A percentile compares a stretch with the other conserved stretches of the same genome.
These are phyloP conservation scores for Candolleomyces aberdarensis DNA, from an alignment of 768 basidiomycete genomes.

Conservation along the genomic window DNA sequence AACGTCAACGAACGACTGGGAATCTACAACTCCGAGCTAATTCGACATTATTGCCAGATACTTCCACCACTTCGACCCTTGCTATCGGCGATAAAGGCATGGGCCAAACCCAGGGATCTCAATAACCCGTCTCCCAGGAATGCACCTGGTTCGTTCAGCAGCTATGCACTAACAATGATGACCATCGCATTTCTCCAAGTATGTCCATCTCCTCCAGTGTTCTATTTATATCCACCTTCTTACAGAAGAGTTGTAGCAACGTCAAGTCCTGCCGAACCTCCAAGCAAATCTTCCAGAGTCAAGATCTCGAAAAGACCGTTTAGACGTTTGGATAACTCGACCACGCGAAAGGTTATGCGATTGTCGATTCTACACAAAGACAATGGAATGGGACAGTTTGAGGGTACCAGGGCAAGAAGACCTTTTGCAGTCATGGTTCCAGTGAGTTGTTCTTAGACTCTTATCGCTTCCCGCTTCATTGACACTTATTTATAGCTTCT, in stretches of 20 bases:
- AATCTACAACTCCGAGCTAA: constrained; percentile 44
- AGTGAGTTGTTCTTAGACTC: constrained; percentile 24
- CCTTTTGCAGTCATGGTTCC: constrained; percentile 37
- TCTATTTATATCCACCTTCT: not conserved
- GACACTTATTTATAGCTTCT: constrained; percentile 36
- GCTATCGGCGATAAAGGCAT: constrained; percentile 49
- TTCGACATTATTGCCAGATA: constrained; percentile 48
- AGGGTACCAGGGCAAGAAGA: not conserved
- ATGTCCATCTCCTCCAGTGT: constrained; percentile 8
- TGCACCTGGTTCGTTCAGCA: constrained; percentile 46
- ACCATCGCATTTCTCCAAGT: constrained; percentile 60
- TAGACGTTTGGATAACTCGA: constrained; percentile 5
- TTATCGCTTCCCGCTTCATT: not conserved
- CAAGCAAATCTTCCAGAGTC: constrained; percentile 35
- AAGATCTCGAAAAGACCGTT: not conserved
- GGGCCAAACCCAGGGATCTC: constrained; percentile 53
- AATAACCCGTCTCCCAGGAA: constrained; percentile 38
- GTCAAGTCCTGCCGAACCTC: constrained; percentile 41
- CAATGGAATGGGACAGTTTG: constrained; percentile 29
- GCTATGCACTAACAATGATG: constrained; percentile 62
- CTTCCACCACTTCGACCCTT: constrained; percentile 42
- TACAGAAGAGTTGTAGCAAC: constrained; percentile 35
- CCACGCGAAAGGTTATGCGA: not conserved
- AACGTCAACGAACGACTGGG: constrained; percentile 66
- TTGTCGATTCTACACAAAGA: constrained; percentile 3